A percentile compares a stretch with the other conserved stretches of the same genome.
Conservation (phyloP, 768 basidiomycete genomes). For the Lactarius akahatsu region DNA sequence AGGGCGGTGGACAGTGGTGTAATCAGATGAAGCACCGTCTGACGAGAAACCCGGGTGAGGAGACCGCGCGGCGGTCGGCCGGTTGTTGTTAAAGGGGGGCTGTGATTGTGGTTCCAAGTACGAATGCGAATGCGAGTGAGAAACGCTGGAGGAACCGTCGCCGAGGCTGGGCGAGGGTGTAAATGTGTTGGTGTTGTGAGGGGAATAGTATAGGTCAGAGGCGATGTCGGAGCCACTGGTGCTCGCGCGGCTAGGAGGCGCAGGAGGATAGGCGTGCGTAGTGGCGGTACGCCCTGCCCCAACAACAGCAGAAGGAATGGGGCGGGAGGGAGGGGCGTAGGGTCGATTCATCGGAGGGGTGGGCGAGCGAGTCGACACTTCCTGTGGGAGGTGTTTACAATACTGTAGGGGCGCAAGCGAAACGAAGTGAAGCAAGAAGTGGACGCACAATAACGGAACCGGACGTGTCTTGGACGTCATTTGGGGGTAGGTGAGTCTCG, state of each 20-base stretch:
- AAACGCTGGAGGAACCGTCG: not conserved
- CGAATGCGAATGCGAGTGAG: slow-evolving; percentile 5
- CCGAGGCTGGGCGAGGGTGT: not conserved
- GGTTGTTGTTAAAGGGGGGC: not conserved
- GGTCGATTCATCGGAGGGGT: slow-evolving; percentile 14
- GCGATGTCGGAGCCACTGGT: slow-evolving; percentile 15
- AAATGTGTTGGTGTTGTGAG: slow-evolving; percentile 5
- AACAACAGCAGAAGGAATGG: not conserved
- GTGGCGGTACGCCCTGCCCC: slow-evolving; percentile 1
- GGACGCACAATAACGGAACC: slow-evolving; percentile 7
- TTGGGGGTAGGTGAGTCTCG: slow-evolving; percentile 11
- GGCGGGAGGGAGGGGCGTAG: not conserved
- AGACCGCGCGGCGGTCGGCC: not conserved
- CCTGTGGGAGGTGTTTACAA: slow-evolving; percentile 3
- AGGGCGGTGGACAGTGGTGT: not conserved
- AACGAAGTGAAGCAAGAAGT: not conserved
- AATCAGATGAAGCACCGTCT: slow-evolving; percentile 2
- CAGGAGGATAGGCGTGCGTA: slow-evolving; percentile 4
- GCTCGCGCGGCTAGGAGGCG: slow-evolving; percentile 13
- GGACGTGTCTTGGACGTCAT: slow-evolving; percentile 13
- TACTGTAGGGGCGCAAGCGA: not conserved
- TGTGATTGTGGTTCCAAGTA: not conserved
- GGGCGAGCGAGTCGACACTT: slow-evolving; percentile 2
- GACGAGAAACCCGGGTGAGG: not conserved
- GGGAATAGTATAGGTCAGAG: slow-evolving; percentile 1